Percentiles rank a stretch among this genome's conserved stretches.
Conservation (phyloP, 75 land plant genomes). For the Cupressus sempervirens region DNA sequence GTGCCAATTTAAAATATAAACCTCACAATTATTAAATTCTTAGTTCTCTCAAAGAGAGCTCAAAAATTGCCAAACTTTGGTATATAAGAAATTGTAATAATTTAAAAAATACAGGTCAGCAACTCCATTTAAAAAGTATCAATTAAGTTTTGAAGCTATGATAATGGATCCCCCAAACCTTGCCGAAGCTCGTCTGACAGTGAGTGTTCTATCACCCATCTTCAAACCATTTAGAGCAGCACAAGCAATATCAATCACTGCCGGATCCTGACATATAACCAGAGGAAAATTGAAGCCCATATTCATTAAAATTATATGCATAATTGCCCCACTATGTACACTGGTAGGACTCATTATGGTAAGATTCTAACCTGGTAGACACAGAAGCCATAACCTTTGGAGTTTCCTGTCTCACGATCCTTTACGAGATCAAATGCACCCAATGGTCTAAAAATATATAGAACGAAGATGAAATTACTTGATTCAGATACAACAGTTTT, state of each 20-base stretch:
- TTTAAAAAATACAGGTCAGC: neutral
- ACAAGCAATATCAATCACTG: conserved; percentile 84
- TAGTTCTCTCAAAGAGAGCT: neutral
- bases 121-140: neutral
- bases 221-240: conserved; percentile 90
- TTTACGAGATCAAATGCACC: conserved; percentile 95
- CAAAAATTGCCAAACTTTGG: neutral
- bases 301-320: neutral
- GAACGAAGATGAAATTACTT: neutral
- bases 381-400: conserved; percentile 98
- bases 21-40: neutral
- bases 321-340: neutral
- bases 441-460: conserved; percentile 36
- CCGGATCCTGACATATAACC: conserved; percentile 54
- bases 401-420: conserved; percentile 95
- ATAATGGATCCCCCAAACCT: conserved; percentile 22
- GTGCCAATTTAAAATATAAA: neutral
- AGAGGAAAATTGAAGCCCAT: neutral
- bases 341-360: neutral
- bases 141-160: neutral
- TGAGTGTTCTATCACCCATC: conserved; percentile 87
- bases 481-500: neutral
- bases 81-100: neutral
- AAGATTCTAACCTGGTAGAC: conserved; percentile 50
- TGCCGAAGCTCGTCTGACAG: conserved; percentile 78